Percentiles rank a stretch among this genome's conserved stretches.
phyloP scores from a whole-genome alignment of 2,329 filamentous ascomycete genomes.

The Dactylellina drechsleri region DNA sequence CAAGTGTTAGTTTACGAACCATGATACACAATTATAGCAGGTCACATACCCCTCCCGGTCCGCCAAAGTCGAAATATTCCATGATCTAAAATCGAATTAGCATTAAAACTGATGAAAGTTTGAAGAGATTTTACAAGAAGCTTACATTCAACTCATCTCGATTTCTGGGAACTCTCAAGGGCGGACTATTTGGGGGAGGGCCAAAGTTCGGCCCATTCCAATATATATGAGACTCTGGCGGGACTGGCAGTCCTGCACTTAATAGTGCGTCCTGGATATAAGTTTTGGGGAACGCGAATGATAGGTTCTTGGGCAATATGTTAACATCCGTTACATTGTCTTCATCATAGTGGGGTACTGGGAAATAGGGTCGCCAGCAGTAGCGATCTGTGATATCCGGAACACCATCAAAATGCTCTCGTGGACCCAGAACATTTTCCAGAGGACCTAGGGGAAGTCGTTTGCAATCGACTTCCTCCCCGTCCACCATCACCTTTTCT shows the following conservation, averaged over 20 bases:
- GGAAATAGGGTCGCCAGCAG: constrained; percentile 51
- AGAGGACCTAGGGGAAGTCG: constrained; percentile 28
- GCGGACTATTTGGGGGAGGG: constrained; percentile 34
- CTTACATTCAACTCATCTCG: constrained; percentile 51
- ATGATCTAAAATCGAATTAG: constrained; percentile 38
- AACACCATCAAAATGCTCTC: constrained; percentile 45
- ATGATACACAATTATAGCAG: neutral
- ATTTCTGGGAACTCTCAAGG: constrained; percentile 45
- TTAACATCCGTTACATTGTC: constrained; percentile 41
- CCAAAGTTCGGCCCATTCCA: constrained; percentile 53
- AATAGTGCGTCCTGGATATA: constrained; percentile 50
- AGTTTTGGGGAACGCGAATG: constrained; percentile 46
- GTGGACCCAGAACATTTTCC: constrained; percentile 22
- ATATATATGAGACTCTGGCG: constrained; percentile 46
- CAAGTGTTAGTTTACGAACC: neutral
- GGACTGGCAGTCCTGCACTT: constrained; percentile 31
- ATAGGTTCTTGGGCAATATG: constrained; percentile 42
- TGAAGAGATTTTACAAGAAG: neutral
- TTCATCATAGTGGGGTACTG: constrained; percentile 40
- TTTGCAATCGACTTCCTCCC: constrained; percentile 37
- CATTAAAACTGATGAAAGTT: neutral
- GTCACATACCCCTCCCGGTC: constrained; percentile 40
- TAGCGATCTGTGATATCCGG: constrained; percentile 48
- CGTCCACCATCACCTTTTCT: constrained; percentile 26
- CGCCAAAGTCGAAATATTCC: constrained; percentile 54